Conservation (phyloP, 2,329 filamentous ascomycete genomes). For the Xylaria sp. region DNA sequence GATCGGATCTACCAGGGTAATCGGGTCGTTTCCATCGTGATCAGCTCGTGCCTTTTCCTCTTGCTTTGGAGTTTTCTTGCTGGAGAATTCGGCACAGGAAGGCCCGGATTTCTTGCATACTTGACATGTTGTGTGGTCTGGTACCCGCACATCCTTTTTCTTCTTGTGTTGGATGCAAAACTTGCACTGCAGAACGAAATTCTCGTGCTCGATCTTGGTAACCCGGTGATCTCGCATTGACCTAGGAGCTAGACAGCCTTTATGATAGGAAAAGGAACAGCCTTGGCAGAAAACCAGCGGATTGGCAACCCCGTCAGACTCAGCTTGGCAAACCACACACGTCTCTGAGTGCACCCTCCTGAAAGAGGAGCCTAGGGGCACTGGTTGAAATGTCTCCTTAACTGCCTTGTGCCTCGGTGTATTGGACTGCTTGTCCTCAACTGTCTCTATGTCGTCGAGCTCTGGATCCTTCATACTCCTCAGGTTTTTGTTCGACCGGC, state of each 20-base stretch:
- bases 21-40: slow-evolving; percentile 73
- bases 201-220: slow-evolving; percentile 71
- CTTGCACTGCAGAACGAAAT: slow-evolving; percentile 86
- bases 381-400: slow-evolving; percentile 65
- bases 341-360: slow-evolving; percentile 59
- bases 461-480: slow-evolving; percentile 47
- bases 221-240: slow-evolving; percentile 75
- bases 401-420: slow-evolving; percentile 57
- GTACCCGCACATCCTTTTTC: slow-evolving; percentile 64
- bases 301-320: slow-evolving; percentile 54
- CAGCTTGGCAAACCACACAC: slow-evolving; percentile 67
- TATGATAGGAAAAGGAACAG: slow-evolving; percentile 79
- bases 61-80: slow-evolving; percentile 66
- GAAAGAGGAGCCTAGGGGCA: slow-evolving; percentile 62
- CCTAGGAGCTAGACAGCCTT: slow-evolving; percentile 71
- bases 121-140: slow-evolving; percentile 67
- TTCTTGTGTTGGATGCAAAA: slow-evolving; percentile 67
- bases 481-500: slow-evolving; percentile 40
- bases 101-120: slow-evolving; percentile 59
- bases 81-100: slow-evolving; percentile 70
- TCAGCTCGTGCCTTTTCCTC: slow-evolving; percentile 78
- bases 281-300: slow-evolving; percentile 83
- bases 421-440: slow-evolving; percentile 41
- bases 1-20: slow-evolving; percentile 54
- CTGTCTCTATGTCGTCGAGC: slow-evolving; percentile 52